phyloP scores from a whole-genome alignment of 257 asterid genomes.

The Thymus quinquecostatus region DNA sequence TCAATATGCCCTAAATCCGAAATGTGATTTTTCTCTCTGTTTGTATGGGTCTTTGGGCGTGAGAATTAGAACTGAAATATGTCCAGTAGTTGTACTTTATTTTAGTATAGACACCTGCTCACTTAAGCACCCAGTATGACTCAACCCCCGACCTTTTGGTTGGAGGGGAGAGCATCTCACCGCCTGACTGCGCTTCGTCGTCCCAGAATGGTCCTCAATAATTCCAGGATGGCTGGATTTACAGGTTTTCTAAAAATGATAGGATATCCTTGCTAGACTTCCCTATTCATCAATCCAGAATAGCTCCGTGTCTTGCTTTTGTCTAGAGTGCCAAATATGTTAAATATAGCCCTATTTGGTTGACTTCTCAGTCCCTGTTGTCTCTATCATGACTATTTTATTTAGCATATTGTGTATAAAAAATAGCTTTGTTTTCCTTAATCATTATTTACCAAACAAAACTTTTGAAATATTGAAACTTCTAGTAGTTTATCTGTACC shows the following conservation, averaged over 20 bases:
- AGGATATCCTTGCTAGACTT: constrained; percentile 7
- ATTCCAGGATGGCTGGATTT: not conserved
- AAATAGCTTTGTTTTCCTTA: not conserved
- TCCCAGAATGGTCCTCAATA: not conserved
- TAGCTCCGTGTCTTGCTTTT: constrained; percentile 7
- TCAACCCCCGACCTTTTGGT: no score
- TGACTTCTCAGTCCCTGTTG: not conserved
- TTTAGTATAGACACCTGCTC: no score
- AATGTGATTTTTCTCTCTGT: not conserved
- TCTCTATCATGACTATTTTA: not conserved
- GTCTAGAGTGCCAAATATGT: not conserved
- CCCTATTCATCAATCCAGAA: not conserved
- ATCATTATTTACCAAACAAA: not conserved
- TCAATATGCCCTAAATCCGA: not conserved
- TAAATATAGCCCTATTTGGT: constrained; percentile 19
- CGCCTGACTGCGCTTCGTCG: no score
- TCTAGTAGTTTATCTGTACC: not conserved
- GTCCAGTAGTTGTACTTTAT: not conserved
- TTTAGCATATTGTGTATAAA: not conserved
- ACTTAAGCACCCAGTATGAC: no score
- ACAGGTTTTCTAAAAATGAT: not conserved
- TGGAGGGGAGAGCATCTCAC: no score
- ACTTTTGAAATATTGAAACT: constrained; percentile 11
- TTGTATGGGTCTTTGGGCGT: not conserved
- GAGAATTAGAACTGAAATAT: not conserved